A percentile compares a stretch with the other conserved stretches of the same genome.
Conservation (phyloP, 225 moss, liverwort and hornwort species). For the Rhytidiadelphus loreus region DNA sequence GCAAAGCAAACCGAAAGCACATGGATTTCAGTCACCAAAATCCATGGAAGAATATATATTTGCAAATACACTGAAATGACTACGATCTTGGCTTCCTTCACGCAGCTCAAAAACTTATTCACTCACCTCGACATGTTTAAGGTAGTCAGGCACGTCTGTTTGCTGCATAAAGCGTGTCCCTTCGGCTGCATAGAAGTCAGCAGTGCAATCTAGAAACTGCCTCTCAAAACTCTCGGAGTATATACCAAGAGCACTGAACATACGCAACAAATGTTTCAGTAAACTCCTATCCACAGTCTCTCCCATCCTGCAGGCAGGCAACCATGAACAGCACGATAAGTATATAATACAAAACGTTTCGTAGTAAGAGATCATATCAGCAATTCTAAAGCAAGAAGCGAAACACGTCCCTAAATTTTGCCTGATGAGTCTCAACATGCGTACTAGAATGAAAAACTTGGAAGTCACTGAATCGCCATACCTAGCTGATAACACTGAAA, state of each 20-base stretch:
- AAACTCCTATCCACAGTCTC: conserved; percentile 97
- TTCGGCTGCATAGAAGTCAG: conserved; percentile 93
- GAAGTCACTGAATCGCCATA: neutral
- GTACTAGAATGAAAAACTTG: neutral
- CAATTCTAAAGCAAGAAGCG: neutral
- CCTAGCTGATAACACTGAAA: neutral
- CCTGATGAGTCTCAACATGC: neutral
- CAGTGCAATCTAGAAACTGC: conserved; percentile 90
- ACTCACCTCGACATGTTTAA: conserved; percentile 90
- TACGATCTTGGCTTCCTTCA: neutral
- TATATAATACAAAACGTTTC: neutral
- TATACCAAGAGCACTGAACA: conserved; percentile 92
- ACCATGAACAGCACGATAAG: neutral
- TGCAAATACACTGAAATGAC: neutral
- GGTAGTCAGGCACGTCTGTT: conserved; percentile 95
- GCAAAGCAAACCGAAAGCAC: neutral
- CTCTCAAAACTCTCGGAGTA: conserved; percentile 97
- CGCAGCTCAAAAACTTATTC: neutral
- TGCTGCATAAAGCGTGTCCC: conserved; percentile 98
- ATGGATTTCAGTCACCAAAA: neutral
- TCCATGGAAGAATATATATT: neutral
- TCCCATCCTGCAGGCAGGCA: conserved; percentile 68
- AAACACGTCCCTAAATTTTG: neutral
- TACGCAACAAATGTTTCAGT: conserved; percentile 89
- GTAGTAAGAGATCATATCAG: neutral